Conservation (phyloP, 2,329 filamentous ascomycete genomes). For the Fonsecaea monophora region DNA sequence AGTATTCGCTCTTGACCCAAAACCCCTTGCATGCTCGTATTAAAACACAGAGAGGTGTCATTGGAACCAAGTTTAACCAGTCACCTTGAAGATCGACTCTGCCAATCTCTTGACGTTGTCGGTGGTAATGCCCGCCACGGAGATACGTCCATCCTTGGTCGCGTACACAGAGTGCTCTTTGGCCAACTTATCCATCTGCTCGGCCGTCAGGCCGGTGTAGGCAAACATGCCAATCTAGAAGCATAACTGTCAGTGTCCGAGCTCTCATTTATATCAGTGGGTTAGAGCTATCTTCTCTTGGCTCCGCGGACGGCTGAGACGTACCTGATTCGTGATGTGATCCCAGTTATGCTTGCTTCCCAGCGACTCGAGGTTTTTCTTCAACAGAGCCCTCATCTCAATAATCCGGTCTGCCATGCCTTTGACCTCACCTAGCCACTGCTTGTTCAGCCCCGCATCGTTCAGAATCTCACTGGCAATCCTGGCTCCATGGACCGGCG, state of each 20-base stretch:
- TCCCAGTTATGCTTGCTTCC: conserved; percentile 98
- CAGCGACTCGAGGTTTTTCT: conserved; percentile 91
- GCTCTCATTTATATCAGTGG: neutral
- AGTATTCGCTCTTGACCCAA: neutral
- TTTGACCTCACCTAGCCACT: conserved; percentile 97
- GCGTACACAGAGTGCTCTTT: conserved; percentile 98
- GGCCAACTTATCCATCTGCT: conserved; percentile 89
- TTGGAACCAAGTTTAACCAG: conserved; percentile 47
- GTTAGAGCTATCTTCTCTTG: too few species aligned
- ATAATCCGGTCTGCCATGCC: conserved; percentile 99
- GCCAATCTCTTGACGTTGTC: conserved; percentile 59
- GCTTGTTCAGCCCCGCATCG: conserved; percentile 80
- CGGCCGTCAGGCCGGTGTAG: conserved; percentile 88
- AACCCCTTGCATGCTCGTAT: neutral
- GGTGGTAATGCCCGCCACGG: conserved; percentile 57
- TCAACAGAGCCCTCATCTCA: conserved; percentile 92
- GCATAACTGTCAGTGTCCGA: neutral
- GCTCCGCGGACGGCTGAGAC: neutral
- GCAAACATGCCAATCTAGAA: conserved; percentile 95
- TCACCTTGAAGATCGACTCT: conserved; percentile 59
- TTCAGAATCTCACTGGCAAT: conserved; percentile 92
- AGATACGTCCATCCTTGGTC: conserved; percentile 72
- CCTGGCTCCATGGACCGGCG: conserved; percentile 92
- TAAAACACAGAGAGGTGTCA: neutral
- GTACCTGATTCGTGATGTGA: conserved; percentile 88